phyloP scores from a whole-genome alignment of 768 basidiomycete genomes.

The Podaxis sp. region DNA sequence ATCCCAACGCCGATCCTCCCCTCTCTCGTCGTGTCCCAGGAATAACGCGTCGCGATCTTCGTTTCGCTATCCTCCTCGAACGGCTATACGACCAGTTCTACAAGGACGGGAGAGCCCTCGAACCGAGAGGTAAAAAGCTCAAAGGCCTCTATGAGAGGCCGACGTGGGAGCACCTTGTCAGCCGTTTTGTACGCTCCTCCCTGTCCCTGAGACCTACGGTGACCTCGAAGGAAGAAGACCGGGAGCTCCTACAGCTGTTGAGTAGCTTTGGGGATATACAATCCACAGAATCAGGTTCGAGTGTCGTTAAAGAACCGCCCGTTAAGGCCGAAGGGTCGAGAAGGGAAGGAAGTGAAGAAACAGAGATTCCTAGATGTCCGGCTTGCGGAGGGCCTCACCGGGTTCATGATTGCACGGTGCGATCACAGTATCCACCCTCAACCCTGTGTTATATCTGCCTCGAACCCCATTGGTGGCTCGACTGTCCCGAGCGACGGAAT shows the following conservation, averaged over 20 bases:
- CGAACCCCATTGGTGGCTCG: slow-evolving; percentile 13
- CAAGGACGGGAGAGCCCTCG: background rate
- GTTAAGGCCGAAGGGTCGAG: background rate
- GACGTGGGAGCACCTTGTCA: slow-evolving; percentile 3
- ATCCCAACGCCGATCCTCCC: slow-evolving; percentile 3
- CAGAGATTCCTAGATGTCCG: background rate
- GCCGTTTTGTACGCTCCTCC: slow-evolving; percentile 4
- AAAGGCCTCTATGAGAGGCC: background rate
- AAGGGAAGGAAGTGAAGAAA: background rate
- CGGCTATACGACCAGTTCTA: slow-evolving; percentile 1
- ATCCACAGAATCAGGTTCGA: background rate
- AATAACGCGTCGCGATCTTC: slow-evolving; percentile 12
- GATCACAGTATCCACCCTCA: slow-evolving; percentile 1
- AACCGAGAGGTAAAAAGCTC: slow-evolving; percentile 1
- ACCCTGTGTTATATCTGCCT: slow-evolving; percentile 11
- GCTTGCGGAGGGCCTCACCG: slow-evolving; percentile 6
- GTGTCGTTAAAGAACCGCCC: background rate
- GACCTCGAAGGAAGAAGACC: background rate
- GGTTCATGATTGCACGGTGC: slow-evolving; percentile 1
- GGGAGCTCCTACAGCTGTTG: background rate
- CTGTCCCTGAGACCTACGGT: background rate
- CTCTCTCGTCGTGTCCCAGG: slow-evolving; percentile 12
- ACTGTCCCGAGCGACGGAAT: slow-evolving; percentile 3
- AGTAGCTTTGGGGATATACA: background rate
- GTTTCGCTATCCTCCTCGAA: slow-evolving; percentile 4